Evolutionary conservation across 2,329 filamentous ascomycete species (phyloP).

Genomic region (Cladosporium sphaerospermum): DNA sequence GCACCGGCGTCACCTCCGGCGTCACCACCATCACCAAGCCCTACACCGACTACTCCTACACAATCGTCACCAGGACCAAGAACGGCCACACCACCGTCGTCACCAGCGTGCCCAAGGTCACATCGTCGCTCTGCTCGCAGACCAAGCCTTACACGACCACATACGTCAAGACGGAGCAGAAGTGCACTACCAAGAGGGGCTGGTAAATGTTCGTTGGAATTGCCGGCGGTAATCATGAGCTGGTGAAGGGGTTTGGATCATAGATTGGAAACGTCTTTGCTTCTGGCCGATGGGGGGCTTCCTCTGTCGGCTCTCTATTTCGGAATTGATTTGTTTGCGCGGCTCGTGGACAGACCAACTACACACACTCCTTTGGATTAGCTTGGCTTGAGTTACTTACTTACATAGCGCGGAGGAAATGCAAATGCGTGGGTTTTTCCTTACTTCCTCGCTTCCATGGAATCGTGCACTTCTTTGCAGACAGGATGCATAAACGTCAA

Average conservation of each 20-base stretch:
- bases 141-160: slow-evolving; percentile 6
- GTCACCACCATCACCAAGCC: slow-evolving; percentile 6
- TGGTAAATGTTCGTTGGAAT: not conserved
- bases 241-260: not conserved
- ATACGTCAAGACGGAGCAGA: not conserved
- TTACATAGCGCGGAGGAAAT: not conserved
- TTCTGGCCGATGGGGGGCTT: not conserved
- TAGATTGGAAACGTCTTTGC: not conserved
- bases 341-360: not conserved
- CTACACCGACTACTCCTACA: not conserved
- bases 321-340: not conserved
- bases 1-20: not conserved
- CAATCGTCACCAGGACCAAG: slow-evolving; percentile 1
- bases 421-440: not conserved
- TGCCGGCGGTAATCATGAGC: not conserved
- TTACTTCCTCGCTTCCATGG: too few relatives aligned
- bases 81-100: slow-evolving; percentile 4
- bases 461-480: too few relatives aligned
- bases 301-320: not conserved
- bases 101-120: slow-evolving; percentile 1
- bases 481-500: too few relatives aligned
- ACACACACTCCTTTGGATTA: not conserved
- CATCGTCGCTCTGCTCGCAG: slow-evolving; percentile 3
- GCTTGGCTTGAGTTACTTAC: too few relatives aligned
- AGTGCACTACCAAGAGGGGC: slow-evolving; percentile 6